Base-by-base conservation (phyloP, 305 asterid species). In the Solanum aculeatissimum region DNA sequence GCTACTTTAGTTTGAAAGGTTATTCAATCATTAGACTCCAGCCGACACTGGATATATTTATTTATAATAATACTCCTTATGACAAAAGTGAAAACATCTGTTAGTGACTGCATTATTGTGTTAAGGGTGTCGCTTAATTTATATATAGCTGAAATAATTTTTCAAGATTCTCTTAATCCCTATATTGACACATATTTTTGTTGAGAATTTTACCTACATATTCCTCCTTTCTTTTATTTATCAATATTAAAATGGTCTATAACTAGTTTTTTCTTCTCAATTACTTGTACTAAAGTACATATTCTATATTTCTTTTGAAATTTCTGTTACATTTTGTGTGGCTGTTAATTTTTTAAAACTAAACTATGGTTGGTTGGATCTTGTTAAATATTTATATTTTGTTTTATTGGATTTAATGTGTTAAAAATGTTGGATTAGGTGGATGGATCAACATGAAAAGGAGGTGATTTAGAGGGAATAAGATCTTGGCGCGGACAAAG, bases 391-490 rank as follows among this genome's bases (percentile, higher is more conserved):
- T 40, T 70, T 42, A 32, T 2, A n/a, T 71, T n/a, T 42, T 71
- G 35, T n/a, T 71, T 69, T 38, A 38, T 38, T 38, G 77, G 77
- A 38, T 69, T 69, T 38, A 51, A 69, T 69, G 77, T 69, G 51
- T 38, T 38, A 9, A 38, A 35, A 68, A 18, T 38, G 16, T 38
- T 35, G 49, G 47, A 49, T 18, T 43, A 66, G 66, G 85, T 62
- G 80, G 72, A 82, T 84, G 87, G 72, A 82, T 85, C 87, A 69
- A 10, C 85, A 15, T 80, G 27, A 53, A 38, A 86, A 84, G 42
- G 66, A 58, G 49, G 77, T 49, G 75, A 82, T 68, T 55, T 23
- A 55, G n/a, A 55, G 60, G 21, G 40, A 32, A 19, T 21, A 63
- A 58, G 74, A 32, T 78, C 69, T 84, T 78, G 81, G 45, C 9